Evolutionary conservation across 148 eudicot genomes (phyloP).

Genomic region (Arbutus unedo): DNA sequence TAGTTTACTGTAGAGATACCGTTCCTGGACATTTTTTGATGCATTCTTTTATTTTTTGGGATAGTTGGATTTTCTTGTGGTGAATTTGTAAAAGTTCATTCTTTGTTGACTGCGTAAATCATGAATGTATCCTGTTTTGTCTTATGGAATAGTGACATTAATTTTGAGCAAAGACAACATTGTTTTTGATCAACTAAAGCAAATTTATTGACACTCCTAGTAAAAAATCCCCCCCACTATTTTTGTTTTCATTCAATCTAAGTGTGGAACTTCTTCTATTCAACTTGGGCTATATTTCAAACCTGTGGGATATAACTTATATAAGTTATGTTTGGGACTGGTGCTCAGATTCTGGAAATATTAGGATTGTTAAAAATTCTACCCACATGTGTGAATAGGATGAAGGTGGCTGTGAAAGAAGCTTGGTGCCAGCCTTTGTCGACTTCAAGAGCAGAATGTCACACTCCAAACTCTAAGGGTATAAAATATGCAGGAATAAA

Average conservation of each 20-base stretch:
- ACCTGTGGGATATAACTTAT: background rate
- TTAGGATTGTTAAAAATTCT: too few relatives aligned
- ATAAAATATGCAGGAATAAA: too few relatives aligned
- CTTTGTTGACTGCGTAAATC: background rate
- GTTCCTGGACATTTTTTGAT: background rate
- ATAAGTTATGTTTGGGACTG: background rate
- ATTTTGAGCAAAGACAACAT: background rate
- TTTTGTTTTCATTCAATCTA: background rate
- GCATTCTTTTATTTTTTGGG: slow-evolving; percentile 22
- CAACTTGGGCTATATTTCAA: background rate
- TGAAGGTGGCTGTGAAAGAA: too few relatives aligned
- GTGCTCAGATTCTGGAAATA: background rate
- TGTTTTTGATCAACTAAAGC: background rate
- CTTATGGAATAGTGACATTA: background rate
- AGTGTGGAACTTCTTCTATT: background rate
- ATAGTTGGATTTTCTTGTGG: background rate
- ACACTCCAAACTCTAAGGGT: too few relatives aligned
- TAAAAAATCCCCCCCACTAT: background rate
- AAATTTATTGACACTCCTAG: background rate
- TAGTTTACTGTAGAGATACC: slow-evolving; percentile 42
- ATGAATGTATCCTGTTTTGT: background rate
- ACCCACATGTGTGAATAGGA: too few relatives aligned
- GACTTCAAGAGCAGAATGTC: too few relatives aligned
- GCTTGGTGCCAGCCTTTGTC: too few relatives aligned
- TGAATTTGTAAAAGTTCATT: slow-evolving; percentile 2